Evolutionary conservation across 495 filamentous ascomycete species (phyloP), one percentile per base, ranked within the genome.

Genomic region (Talaromyces trachyspermus): DNA sequence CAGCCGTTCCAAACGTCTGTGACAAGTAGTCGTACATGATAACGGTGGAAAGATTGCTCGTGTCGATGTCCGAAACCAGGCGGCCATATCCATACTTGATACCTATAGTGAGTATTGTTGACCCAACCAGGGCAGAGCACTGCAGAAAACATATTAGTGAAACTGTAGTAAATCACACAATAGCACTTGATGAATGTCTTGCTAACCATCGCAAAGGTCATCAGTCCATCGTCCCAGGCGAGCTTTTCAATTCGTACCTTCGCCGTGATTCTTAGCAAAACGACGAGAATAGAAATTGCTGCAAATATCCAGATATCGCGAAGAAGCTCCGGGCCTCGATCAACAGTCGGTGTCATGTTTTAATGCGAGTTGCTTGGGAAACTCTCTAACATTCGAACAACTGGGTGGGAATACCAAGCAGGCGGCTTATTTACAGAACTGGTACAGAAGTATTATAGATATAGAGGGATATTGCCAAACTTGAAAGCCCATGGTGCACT

Each of bases 11-110:
- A 45, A 46, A 52, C 11, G 56, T 54, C 24, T 63, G 60, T 9
- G 51, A 18, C 17, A 61, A 27, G 25, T 63, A 61, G 37, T 63
- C 60, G 17, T 51, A 56, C 55, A 58, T 50, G 23, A 61, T 61
- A 17, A 57, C 52, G 8, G 33, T 57, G 1, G 54, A 12, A n/a
- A 55, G 36, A 26, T 49, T 18, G 0, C 17, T 4, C 0, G 38
- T 15, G n/a, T 39, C 20, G 7, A 58, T 46, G 6, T 51, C 32
- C 22, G 32, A 46, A 8, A 55, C 50, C 11, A 46, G 32, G 24
- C 38, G 58, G n/a, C 60, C 56, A 26, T 61, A 61, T 2, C 60
- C 60, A 40, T 46, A 9, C 10, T 55, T 18, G n/a, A 59, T 38
- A 12, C 53, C 53, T 8, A 56, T n/a, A 0, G 60, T 63, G 18